phyloP scores from a whole-genome alignment of 2,329 filamentous ascomycete species.

The Chalaropsis ovoidea region DNA sequence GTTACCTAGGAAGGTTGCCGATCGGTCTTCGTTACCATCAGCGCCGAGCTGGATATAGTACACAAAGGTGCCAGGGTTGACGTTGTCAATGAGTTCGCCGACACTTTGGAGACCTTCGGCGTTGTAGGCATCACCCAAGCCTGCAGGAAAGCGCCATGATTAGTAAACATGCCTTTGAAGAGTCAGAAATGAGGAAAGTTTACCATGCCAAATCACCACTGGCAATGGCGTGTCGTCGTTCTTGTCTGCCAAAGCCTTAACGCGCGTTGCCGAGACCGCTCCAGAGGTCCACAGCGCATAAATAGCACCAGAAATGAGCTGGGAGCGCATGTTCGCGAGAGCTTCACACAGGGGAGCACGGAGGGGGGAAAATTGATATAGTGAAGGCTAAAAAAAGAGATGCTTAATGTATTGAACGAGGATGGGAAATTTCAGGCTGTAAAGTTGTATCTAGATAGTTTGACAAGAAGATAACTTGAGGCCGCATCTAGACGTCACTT shows the following conservation, averaged over 20 bases:
- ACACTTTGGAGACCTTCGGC: slow-evolving; percentile 64
- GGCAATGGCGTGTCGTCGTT: slow-evolving; percentile 62
- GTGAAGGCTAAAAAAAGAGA: not conserved
- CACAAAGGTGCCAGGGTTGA: slow-evolving; percentile 74
- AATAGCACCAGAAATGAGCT: slow-evolving; percentile 13
- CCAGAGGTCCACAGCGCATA: slow-evolving; percentile 19
- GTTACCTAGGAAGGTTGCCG: slow-evolving; percentile 84
- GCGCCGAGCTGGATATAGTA: slow-evolving; percentile 66
- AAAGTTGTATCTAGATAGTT: not conserved
- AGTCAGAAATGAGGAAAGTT: slow-evolving; percentile 14
- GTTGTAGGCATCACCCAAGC: slow-evolving; percentile 61
- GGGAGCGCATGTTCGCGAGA: slow-evolving; percentile 21
- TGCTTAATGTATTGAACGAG: not conserved
- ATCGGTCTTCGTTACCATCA: slow-evolving; percentile 58
- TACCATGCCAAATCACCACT: slow-evolving; percentile 84
- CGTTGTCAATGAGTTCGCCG: slow-evolving; percentile 57
- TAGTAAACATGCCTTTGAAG: not conserved
- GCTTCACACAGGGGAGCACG: not conserved
- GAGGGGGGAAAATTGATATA: not conserved
- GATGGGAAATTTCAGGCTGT: not conserved
- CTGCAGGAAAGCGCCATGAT: slow-evolving; percentile 28
- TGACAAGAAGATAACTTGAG: not conserved
- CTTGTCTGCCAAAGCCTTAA: slow-evolving; percentile 29
- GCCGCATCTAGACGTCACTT: not conserved
- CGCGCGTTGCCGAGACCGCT: slow-evolving; percentile 31